These are phyloP conservation scores for Atractiella rhizophila DNA, from an alignment of 768 basidiomycete species.

Conservation along the genomic window DNA sequence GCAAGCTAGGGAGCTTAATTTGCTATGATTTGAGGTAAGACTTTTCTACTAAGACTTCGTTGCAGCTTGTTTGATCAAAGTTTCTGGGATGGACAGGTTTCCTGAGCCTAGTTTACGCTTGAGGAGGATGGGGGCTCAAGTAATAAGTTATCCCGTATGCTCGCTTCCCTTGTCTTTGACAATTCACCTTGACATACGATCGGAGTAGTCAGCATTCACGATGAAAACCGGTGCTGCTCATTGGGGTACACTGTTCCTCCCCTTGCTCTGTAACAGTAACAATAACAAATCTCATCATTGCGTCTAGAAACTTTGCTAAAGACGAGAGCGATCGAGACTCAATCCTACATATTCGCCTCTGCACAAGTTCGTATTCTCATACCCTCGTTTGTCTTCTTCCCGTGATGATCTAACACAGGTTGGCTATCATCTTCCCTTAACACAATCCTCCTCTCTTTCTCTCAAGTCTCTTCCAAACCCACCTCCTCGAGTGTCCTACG, in stretches of 20 bases:
- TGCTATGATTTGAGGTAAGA: constrained; percentile 15
- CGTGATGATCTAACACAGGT: neutral
- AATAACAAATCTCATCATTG: neutral
- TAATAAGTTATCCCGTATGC: constrained; percentile 16
- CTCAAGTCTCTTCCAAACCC: constrained; percentile 6
- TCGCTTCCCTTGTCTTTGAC: too few species aligned
- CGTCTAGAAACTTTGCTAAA: constrained; percentile 12
- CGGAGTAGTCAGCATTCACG: constrained; percentile 14
- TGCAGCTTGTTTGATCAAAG: neutral
- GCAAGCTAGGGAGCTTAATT: constrained; percentile 12
- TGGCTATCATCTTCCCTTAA: too few species aligned
- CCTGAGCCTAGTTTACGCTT: constrained; percentile 11
- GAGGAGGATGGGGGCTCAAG: constrained; percentile 8
- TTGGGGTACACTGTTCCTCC: constrained; percentile 6
- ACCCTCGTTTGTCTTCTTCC: neutral
- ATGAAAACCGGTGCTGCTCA: constrained; percentile 13
- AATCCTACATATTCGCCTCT: constrained; percentile 16
- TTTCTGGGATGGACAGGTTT: constrained; percentile 1
- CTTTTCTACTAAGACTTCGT: too few species aligned
- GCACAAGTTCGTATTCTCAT: constrained; percentile 10
- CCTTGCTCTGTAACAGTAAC: neutral
- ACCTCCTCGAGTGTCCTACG: constrained; percentile 5
- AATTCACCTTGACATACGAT: too few species aligned
- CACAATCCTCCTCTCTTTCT: constrained; percentile 1
- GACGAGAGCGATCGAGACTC: constrained; percentile 17